Evolutionary conservation across 2,329 filamentous ascomycete genomes (phyloP).

Genomic region (Pseudodiploospora longispora): DNA sequence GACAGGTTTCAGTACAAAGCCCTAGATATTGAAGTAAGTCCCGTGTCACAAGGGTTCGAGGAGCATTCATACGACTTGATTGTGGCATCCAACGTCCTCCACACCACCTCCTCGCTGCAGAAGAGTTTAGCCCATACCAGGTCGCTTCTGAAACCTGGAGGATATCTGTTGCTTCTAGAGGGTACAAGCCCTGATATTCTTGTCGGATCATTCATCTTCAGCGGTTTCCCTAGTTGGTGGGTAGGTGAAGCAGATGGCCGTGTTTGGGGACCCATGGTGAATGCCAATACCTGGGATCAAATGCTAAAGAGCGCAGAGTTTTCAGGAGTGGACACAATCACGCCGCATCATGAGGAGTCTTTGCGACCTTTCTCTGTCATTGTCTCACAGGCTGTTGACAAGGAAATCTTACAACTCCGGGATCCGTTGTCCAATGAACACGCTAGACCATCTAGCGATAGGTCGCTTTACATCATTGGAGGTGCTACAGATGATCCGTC

Average conservation of each 20-base stretch:
- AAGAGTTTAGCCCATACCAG: not conserved
- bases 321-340: slow-evolving; percentile 8
- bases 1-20: not conserved
- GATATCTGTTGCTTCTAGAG: slow-evolving; percentile 3
- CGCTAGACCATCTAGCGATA: not conserved
- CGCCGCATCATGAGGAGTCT: not conserved
- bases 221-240: slow-evolving; percentile 7
- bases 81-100: not conserved
- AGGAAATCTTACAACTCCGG: not conserved
- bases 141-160: slow-evolving; percentile 3
- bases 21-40: not conserved
- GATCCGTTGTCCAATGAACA: not conserved
- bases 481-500: not conserved
- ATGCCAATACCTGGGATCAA: slow-evolving; percentile 1
- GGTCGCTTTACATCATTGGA: not conserved
- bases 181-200: not conserved
- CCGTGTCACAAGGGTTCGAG: not conserved
- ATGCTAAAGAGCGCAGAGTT: slow-evolving; percentile 6
- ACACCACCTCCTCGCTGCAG: slow-evolving; percentile 1
- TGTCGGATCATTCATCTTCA: slow-evolving; percentile 2
- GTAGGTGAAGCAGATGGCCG: slow-evolving; percentile 1
- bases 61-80: not conserved
- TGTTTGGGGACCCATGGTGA: not conserved
- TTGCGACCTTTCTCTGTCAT: not conserved
- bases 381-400: not conserved